A percentile compares a stretch with the other conserved stretches of the same genome.
phyloP scores from a whole-genome alignment of 176 grass and related monocot genomes.

The Raddia guianensis region DNA sequence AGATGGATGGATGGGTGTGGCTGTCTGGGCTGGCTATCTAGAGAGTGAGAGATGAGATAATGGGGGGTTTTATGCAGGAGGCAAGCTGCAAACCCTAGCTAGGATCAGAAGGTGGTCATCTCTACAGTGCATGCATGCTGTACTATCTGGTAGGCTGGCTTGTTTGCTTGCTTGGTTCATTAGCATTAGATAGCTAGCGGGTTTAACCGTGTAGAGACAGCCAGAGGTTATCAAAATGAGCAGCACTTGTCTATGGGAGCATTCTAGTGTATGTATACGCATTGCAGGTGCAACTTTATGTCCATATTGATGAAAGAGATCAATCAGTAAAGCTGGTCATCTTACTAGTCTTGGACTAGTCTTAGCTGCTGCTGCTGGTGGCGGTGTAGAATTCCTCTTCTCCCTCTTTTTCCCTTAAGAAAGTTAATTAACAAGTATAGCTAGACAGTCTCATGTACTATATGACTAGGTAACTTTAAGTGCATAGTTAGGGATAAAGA shows the following conservation, averaged over 20 bases:
- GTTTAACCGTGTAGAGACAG: constrained; percentile 26
- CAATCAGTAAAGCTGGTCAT: constrained; percentile 58
- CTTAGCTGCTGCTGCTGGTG: constrained; percentile 37
- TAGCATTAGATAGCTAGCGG: not conserved
- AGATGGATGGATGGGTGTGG: constrained; percentile 39
- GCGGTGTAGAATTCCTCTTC: constrained; percentile 41
- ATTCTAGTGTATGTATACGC: constrained; percentile 39
- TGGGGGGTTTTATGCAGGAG: constrained; percentile 40
- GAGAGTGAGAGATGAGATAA: constrained; percentile 12
- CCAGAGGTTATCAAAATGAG: constrained; percentile 35
- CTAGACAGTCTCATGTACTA: constrained; percentile 28
- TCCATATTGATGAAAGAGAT: constrained; percentile 63
- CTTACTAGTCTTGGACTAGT: constrained; percentile 42
- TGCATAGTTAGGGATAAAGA: constrained; percentile 26
- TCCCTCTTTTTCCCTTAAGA: not conserved
- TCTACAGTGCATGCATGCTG: not conserved
- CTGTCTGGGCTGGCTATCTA: not conserved
- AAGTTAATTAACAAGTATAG: constrained; percentile 41
- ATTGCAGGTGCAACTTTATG: constrained; percentile 55
- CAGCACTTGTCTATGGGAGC: constrained; percentile 26
- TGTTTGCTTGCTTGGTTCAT: constrained; percentile 39
- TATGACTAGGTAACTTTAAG: constrained; percentile 45
- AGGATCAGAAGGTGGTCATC: constrained; percentile 22
- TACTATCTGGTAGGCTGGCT: constrained; percentile 28
- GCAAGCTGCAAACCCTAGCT: constrained; percentile 47